These are phyloP conservation scores for Clarkia xantiana DNA, from an alignment of 345 rosid genomes.

Conservation along the genomic window DNA sequence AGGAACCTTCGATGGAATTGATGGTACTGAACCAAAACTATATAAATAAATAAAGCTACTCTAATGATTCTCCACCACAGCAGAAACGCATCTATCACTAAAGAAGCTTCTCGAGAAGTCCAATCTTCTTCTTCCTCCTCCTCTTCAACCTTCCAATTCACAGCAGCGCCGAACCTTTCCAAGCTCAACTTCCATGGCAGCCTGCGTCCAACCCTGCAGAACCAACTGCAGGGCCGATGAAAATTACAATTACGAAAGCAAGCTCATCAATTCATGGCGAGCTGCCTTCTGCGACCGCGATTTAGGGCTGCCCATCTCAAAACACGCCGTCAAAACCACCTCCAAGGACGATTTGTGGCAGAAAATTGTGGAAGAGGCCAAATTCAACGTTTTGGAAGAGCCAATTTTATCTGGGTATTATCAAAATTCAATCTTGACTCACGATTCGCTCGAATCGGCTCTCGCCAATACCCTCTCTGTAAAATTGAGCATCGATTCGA, in stretches of 20 bases:
- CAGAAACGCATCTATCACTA: too few relatives aligned
- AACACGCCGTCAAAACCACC: slow-evolving; percentile 13
- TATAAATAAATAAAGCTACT: too few relatives aligned
- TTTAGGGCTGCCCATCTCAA: slow-evolving; percentile 3
- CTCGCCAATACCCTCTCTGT: slow-evolving; percentile 52
- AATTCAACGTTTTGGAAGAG: slow-evolving; percentile 37
- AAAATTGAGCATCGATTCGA: slow-evolving; percentile 38
- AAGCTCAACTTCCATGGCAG: slow-evolving; percentile 34
- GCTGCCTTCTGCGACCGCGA: slow-evolving; percentile 9
- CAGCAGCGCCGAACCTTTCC: too few relatives aligned
- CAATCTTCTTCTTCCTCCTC: too few relatives aligned
- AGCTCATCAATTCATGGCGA: slow-evolving; percentile 23
- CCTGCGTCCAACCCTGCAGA: slow-evolving; percentile 49
- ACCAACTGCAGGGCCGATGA: slow-evolving; percentile 8
- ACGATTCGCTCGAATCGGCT: slow-evolving; percentile 42
- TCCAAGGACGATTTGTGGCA: slow-evolving; percentile 30
- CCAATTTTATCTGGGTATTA: slow-evolving; percentile 52
- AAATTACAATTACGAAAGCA: neutral
- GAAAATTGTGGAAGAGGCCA: slow-evolving; percentile 45
- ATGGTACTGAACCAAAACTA: too few relatives aligned
- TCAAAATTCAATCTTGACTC: slow-evolving; percentile 40
- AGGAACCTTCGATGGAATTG: too few relatives aligned
- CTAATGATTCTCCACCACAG: too few relatives aligned
- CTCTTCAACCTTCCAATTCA: too few relatives aligned
- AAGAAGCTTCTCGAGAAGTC: too few relatives aligned